Conservation (phyloP, 164 flowering plant species). For the Vitis labrusca region DNA sequence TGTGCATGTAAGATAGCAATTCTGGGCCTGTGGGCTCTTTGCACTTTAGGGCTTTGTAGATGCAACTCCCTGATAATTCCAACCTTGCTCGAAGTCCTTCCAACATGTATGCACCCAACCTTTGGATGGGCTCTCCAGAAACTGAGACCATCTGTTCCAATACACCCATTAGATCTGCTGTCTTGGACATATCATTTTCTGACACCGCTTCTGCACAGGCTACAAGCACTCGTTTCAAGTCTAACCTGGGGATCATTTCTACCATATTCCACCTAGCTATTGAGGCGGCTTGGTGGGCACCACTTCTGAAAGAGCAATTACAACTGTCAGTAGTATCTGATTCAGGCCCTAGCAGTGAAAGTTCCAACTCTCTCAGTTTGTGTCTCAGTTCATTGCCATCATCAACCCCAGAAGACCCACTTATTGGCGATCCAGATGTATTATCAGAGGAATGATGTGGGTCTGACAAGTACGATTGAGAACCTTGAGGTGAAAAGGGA, state of each 20-base stretch:
- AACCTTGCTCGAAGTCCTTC: conserved; percentile 56
- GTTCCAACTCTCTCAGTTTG: conserved; percentile 37
- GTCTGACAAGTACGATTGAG: conserved; percentile 47
- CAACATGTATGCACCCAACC: conserved; percentile 56
- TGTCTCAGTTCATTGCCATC: conserved; percentile 31
- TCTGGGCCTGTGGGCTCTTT: conserved; percentile 48
- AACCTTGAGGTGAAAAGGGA: conserved; percentile 52
- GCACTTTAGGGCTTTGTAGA: conserved; percentile 50
- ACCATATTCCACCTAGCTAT: conserved; percentile 17
- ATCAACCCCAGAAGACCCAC: conserved; percentile 43
- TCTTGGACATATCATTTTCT: conserved; percentile 25
- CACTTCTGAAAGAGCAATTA: conserved; percentile 25
- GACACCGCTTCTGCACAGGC: conserved; percentile 38
- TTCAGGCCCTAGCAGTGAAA: conserved; percentile 40
- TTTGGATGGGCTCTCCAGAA: conserved; percentile 48
- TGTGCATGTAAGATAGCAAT: conserved; percentile 52
- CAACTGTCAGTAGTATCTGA: conserved; percentile 29
- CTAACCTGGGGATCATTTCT: conserved; percentile 33
- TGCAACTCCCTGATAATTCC: conserved; percentile 47
- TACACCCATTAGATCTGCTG: conserved; percentile 28
- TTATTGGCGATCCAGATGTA: conserved; percentile 48
- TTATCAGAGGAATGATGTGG: conserved; percentile 43
- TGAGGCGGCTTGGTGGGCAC: conserved; percentile 8
- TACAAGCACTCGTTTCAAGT: conserved; percentile 37
- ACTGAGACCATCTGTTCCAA: conserved; percentile 56